A percentile compares a stretch with the other conserved stretches of the same genome.
phyloP scores from a whole-genome alignment of 2,329 filamentous ascomycete genomes.

The Exophiala xenobiotica region DNA sequence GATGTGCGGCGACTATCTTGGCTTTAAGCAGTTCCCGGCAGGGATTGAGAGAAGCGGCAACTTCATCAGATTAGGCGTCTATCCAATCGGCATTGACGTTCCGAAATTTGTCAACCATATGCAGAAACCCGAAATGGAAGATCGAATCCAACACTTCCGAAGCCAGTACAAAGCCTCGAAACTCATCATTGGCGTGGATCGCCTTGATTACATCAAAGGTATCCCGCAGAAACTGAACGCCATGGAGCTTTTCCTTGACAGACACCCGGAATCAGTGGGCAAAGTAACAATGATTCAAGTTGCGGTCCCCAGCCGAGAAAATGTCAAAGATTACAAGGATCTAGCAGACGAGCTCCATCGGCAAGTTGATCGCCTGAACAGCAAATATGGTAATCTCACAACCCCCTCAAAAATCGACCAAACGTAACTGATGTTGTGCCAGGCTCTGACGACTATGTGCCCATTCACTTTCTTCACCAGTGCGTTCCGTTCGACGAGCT shows the following conservation, averaged over 20 bases:
- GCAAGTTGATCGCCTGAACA: conserved; percentile 59
- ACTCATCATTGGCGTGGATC: conserved; percentile 89
- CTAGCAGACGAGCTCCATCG: neutral
- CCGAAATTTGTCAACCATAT: conserved; percentile 3
- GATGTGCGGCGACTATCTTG: neutral
- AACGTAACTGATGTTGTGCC: too few species aligned
- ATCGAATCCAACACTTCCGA: conserved; percentile 68
- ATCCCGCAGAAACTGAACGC: conserved; percentile 95
- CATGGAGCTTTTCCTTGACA: conserved; percentile 85
- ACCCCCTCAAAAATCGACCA: conserved; percentile 41
- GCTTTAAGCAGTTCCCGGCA: conserved; percentile 74
- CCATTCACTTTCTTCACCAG: conserved; percentile 84
- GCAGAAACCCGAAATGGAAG: conserved; percentile 67
- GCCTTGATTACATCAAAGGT: conserved; percentile 84
- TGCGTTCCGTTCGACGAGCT: conserved; percentile 67
- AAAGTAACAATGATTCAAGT: conserved; percentile 93
- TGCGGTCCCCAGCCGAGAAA: conserved; percentile 70
- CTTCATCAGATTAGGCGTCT: conserved; percentile 88
- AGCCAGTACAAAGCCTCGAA: conserved; percentile 80
- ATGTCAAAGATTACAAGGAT: conserved; percentile 72
- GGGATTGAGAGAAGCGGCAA: conserved; percentile 86
- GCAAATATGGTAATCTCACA: conserved; percentile 68
- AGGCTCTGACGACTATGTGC: conserved; percentile 88
- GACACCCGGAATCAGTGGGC: conserved; percentile 85
- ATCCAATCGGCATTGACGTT: conserved; percentile 90